Percentiles rank a stretch among this genome's conserved stretches.
Evolutionary conservation across 495 filamentous ascomycete genomes (phyloP).

Genomic region (Penicillium robsamsonii): DNA sequence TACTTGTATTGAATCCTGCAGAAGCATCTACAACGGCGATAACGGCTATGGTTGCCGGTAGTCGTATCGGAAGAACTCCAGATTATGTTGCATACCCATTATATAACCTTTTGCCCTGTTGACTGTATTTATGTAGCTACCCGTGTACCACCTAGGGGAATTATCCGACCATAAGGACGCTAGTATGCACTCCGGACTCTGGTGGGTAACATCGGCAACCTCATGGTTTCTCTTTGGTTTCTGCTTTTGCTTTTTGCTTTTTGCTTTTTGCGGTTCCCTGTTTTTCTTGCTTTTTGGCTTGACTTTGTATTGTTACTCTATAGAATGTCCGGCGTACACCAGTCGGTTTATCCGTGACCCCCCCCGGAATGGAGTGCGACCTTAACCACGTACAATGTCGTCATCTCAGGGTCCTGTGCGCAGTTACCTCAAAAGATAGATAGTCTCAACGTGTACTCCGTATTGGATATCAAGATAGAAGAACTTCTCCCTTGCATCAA

Average conservation of each 20-base stretch:
- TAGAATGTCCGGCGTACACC: conserved; percentile 22
- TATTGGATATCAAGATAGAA: no score
- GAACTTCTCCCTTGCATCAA: conserved; percentile 34
- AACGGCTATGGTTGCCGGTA: background rate
- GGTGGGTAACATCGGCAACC: conserved; percentile 8
- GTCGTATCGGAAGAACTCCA: conserved; percentile 22
- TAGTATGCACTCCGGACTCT: conserved; percentile 4
- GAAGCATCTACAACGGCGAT: conserved; percentile 2
- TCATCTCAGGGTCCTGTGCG: conserved; percentile 25
- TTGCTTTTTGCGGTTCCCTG: background rate
- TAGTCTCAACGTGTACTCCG: background rate
- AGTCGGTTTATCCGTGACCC: conserved; percentile 5
- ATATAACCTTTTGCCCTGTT: background rate
- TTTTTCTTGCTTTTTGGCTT: conserved; percentile 1
- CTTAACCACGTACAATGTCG: conserved; percentile 15
- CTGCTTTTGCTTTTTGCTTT: conserved; percentile 1
- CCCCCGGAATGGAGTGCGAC: conserved; percentile 14
- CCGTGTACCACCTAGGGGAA: conserved; percentile 10
- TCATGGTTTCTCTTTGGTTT: conserved; percentile 7
- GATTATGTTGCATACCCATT: conserved; percentile 14
- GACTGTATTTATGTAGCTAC: conserved; percentile 7
- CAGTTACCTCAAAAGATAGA: background rate
- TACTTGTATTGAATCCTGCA: background rate
- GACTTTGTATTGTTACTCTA: conserved; percentile 7
- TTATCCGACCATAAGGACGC: conserved; percentile 4